A percentile compares a stretch with the other conserved stretches of the same genome.
These are phyloP conservation scores for Scytalidium sp. DNA, from an alignment of 2,329 filamentous ascomycete species.

Conservation along the genomic window DNA sequence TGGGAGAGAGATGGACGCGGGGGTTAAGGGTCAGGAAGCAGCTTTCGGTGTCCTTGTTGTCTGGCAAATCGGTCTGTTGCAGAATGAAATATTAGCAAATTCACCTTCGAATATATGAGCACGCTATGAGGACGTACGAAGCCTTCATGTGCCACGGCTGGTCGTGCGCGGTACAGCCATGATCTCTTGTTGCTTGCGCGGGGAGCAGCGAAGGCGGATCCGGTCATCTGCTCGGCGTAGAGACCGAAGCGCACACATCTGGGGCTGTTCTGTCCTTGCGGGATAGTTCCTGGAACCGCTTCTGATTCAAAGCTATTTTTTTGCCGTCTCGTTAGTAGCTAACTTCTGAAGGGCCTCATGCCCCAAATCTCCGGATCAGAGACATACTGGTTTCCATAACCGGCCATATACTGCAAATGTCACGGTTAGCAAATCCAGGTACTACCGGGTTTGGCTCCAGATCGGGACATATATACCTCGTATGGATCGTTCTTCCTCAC, in stretches of 20 bases:
- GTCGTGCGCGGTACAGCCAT: slow-evolving; percentile 43
- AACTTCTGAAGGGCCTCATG: no score
- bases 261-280: slow-evolving; percentile 35
- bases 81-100: not conserved
- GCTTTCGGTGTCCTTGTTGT: slow-evolving; percentile 31
- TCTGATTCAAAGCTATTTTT: slow-evolving; percentile 35
- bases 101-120: slow-evolving; percentile 43
- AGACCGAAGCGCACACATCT: slow-evolving; percentile 37
- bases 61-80: slow-evolving; percentile 1
- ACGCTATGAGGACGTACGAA: slow-evolving; percentile 13
- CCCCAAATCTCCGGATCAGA: not conserved
- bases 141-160: slow-evolving; percentile 36
- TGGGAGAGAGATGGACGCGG: slow-evolving; percentile 41
- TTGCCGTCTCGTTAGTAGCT: no score
- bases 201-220: slow-evolving; percentile 40
- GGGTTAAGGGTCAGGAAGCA: slow-evolving; percentile 45
- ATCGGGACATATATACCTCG: slow-evolving; percentile 36
- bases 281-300: slow-evolving; percentile 36
- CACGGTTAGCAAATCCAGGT: slow-evolving; percentile 6
- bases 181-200: slow-evolving; percentile 41
- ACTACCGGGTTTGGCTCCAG: slow-evolving; percentile 2
- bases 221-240: slow-evolving; percentile 43
- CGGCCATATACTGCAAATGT: slow-evolving; percentile 46
- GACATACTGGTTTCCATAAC: slow-evolving; percentile 41
- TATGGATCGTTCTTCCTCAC: slow-evolving; percentile 53